phyloP scores from a whole-genome alignment of 2,329 filamentous ascomycete genomes.

The Fusarium sp. region DNA sequence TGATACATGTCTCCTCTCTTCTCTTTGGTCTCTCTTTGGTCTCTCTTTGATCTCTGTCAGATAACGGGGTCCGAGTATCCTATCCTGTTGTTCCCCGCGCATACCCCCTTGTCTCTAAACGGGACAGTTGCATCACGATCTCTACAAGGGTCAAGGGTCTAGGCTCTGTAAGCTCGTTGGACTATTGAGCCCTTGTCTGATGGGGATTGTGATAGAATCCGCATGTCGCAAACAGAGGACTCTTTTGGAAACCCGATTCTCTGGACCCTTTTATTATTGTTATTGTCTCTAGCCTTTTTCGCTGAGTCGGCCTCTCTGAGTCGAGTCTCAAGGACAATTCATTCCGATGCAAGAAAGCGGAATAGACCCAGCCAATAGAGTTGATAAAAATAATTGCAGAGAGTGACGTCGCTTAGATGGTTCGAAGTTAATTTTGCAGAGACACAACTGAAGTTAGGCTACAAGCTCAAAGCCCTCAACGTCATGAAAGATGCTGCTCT shows the following conservation, averaged over 20 bases:
- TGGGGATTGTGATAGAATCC: not conserved
- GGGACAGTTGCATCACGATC: conserved; percentile 4
- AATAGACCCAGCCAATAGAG: not conserved
- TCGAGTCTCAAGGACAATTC: not conserved
- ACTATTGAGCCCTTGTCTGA: not conserved
- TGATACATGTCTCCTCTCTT: not conserved
- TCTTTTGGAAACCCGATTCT: not conserved
- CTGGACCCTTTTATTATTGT: not conserved
- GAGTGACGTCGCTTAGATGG: conserved; percentile 11
- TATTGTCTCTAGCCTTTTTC: not conserved
- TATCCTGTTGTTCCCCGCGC: not conserved
- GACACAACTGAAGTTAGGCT: not conserved
- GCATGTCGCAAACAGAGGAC: not conserved
- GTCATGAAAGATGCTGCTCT: conserved; percentile 9
- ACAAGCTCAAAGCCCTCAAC: not conserved
- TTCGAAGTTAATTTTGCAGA: conserved; percentile 1
- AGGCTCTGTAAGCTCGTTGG: not conserved
- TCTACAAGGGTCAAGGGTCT: conserved; percentile 19
- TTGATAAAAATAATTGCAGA: not conserved
- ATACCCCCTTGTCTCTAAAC: conserved; percentile 1
- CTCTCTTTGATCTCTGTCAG: conserved; percentile 6
- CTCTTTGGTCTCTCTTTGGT: not conserved
- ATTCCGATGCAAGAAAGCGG: conserved; percentile 8
- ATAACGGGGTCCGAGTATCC: not conserved
- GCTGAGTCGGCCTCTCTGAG: not conserved